Evolutionary conservation across 257 asterid genomes (phyloP).

Genomic region (Capsicum baccatum): DNA sequence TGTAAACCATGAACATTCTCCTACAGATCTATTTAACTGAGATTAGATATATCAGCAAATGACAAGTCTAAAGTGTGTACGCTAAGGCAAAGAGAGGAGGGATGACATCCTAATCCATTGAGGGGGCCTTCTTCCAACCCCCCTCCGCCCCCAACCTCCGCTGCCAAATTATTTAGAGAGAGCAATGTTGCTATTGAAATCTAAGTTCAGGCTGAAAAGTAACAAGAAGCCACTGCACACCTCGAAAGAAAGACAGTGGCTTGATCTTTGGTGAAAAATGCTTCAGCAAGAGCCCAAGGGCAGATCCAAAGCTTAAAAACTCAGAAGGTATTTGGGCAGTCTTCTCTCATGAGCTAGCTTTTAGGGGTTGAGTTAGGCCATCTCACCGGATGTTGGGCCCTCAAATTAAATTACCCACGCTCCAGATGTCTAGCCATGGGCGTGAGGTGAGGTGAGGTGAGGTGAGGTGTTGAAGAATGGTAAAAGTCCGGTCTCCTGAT

Average conservation of each 20-base stretch:
- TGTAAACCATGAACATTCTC: neutral
- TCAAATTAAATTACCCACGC: too few species aligned
- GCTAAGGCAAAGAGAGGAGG: neutral
- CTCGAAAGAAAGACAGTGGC: neutral
- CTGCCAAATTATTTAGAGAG: neutral
- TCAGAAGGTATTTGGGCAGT: neutral
- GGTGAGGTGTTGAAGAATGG: too few species aligned
- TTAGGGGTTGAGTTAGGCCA: too few species aligned
- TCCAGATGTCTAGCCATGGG: too few species aligned
- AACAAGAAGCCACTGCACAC: neutral
- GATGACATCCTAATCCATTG: constrained; percentile 1
- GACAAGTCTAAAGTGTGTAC: neutral
- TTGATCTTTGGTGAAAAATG: neutral
- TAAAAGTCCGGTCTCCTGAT: too few species aligned
- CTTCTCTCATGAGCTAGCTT: too few species aligned
- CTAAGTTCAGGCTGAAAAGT: neutral
- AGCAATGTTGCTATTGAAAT: neutral
- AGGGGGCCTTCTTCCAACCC: neutral
- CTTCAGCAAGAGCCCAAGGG: neutral
- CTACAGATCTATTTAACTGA: neutral
- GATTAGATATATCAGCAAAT: neutral
- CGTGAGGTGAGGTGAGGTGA: too few species aligned
- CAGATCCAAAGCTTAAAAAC: constrained; percentile 25
- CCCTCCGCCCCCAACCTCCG: too few species aligned
- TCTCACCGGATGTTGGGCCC: too few species aligned